Conservation (phyloP, 345 rosid genomes). For the Euclidium syriacum region DNA sequence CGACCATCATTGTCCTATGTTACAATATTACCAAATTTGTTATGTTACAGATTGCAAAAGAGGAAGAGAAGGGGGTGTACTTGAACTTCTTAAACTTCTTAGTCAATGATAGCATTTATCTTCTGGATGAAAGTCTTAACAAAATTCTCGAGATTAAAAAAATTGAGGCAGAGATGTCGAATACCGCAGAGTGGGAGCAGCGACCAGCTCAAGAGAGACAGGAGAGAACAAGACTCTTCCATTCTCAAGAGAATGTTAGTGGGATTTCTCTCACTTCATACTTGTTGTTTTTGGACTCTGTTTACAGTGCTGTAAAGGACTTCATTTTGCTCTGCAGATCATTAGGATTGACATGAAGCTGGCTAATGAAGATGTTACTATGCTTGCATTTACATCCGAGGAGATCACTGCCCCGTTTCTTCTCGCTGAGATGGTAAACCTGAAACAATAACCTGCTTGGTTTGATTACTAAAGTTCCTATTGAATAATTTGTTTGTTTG, state of each 20-base stretch:
- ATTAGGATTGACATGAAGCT: conserved; percentile 93
- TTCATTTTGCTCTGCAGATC: conserved; percentile 45
- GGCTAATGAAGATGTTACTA: conserved; percentile 95
- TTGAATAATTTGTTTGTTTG: not conserved
- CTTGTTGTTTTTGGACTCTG: not conserved
- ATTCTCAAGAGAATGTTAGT: conserved; percentile 91
- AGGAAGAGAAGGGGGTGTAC: conserved; percentile 99
- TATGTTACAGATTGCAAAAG: conserved; percentile 83
- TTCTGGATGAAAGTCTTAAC: conserved; percentile 97
- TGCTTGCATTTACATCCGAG: conserved; percentile 92
- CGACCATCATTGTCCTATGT: not conserved
- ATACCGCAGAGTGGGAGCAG: conserved; percentile 85
- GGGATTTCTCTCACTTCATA: not conserved
- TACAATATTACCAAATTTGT: not conserved
- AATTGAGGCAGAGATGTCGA: conserved; percentile 94
- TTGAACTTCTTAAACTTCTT: conserved; percentile 96
- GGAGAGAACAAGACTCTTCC: conserved; percentile 90
- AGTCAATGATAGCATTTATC: conserved; percentile 95
- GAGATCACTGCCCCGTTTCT: conserved; percentile 94
- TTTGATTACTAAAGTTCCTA: not conserved
- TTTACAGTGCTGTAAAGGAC: conserved; percentile 7
- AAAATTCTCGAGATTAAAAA: conserved; percentile 92
- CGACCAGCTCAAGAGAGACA: conserved; percentile 97
- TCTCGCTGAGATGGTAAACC: conserved; percentile 94
- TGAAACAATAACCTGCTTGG: not conserved